phyloP scores from a whole-genome alignment of 805 yeast species.

The Kuraishia hungarica region DNA sequence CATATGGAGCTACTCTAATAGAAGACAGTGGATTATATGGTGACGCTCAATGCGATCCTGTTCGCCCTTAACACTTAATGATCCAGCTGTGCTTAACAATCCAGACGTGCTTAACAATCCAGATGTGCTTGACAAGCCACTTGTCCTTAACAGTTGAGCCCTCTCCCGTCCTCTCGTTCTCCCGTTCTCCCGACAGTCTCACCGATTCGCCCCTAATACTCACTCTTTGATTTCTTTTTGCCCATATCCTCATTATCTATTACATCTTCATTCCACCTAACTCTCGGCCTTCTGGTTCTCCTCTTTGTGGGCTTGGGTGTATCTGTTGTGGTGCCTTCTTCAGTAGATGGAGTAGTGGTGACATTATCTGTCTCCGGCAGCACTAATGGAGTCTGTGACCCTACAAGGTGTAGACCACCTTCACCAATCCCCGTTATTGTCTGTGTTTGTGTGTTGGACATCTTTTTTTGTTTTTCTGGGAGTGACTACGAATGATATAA shows the following conservation, averaged over 20 bases:
- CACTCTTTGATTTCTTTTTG: slow-evolving; percentile 77
- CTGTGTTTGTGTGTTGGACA: background rate
- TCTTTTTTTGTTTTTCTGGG: too few relatives aligned
- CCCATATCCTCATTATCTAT: slow-evolving; percentile 86
- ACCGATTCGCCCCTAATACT: slow-evolving; percentile 7
- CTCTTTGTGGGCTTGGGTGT: background rate
- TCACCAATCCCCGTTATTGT: background rate
- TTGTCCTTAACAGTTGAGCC: too few relatives aligned
- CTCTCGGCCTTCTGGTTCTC: slow-evolving; percentile 34
- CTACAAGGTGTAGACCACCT: background rate
- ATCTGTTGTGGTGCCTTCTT: background rate
- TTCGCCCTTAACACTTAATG: too few relatives aligned
- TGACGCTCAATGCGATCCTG: too few relatives aligned
- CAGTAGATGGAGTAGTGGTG: background rate
- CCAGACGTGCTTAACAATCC: too few relatives aligned
- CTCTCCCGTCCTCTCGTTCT: too few relatives aligned
- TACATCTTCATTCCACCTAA: slow-evolving; percentile 79
- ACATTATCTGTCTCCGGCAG: background rate
- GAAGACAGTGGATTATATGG: too few relatives aligned
- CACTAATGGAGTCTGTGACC: background rate
- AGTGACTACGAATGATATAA: too few relatives aligned
- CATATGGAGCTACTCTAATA: too few relatives aligned
- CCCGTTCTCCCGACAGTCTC: too few relatives aligned
- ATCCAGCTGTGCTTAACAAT: too few relatives aligned
- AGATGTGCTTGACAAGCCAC: too few relatives aligned